These are phyloP conservation scores for Nemophila menziesii DNA, from an alignment of 257 asterid species.

Conservation along the genomic window DNA sequence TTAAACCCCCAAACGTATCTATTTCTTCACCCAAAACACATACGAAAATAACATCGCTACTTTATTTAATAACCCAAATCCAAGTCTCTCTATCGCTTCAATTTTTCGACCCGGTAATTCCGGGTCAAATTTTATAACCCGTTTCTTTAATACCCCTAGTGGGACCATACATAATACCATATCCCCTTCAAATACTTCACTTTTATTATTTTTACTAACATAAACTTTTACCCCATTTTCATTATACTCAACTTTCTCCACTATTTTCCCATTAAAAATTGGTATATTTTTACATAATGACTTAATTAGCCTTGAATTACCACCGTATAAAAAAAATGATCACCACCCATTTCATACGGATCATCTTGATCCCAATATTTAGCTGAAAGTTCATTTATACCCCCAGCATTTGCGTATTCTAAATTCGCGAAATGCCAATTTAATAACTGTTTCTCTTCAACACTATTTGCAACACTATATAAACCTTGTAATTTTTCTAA, in stretches of 20 bases:
- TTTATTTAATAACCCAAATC: slow-evolving; percentile 76
- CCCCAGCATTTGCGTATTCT: slow-evolving; percentile 80
- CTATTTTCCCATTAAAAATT: slow-evolving; percentile 41
- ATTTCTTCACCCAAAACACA: slow-evolving; percentile 70
- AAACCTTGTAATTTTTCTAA: slow-evolving; percentile 46
- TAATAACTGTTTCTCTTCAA: slow-evolving; percentile 61
- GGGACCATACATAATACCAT: slow-evolving; percentile 78
- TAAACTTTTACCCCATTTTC: slow-evolving; percentile 53
- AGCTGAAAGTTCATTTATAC: slow-evolving; percentile 66
- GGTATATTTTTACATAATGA: slow-evolving; percentile 62
- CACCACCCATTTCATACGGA: slow-evolving; percentile 88
- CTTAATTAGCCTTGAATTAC: slow-evolving; percentile 46
- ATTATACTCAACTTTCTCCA: slow-evolving; percentile 44
- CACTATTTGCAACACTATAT: slow-evolving; percentile 46
- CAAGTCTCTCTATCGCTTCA: slow-evolving; percentile 67
- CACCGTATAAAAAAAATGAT: slow-evolving; percentile 80
- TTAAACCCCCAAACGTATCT: slow-evolving; percentile 72
- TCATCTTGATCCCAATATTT: slow-evolving; percentile 87
- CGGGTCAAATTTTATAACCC: slow-evolving; percentile 46
- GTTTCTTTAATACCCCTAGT: slow-evolving; percentile 61
- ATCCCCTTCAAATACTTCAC: slow-evolving; percentile 57
- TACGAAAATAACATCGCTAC: slow-evolving; percentile 68
- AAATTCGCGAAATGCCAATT: slow-evolving; percentile 88
- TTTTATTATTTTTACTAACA: too few relatives aligned
- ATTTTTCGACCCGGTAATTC: slow-evolving; percentile 56